phyloP scores from a whole-genome alignment of 2,329 filamentous ascomycete genomes.

The Fusarium continuum region DNA sequence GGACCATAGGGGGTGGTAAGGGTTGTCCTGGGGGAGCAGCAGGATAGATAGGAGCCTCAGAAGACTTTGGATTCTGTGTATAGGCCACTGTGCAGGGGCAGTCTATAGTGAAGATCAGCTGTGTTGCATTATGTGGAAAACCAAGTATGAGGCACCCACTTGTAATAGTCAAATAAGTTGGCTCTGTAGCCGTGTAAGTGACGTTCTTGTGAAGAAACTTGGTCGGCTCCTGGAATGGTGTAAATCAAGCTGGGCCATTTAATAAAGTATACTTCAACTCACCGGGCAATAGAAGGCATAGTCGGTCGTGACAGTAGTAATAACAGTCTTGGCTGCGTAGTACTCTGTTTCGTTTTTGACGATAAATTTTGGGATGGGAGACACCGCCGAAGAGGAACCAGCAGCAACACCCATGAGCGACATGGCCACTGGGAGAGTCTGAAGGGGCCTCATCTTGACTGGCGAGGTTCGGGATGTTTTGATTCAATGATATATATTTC shows the following conservation, averaged over 20 bases:
- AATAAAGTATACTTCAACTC: constrained; percentile 26
- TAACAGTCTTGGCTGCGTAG: constrained; percentile 33
- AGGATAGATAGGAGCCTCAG: not conserved
- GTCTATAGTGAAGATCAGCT: constrained; percentile 49
- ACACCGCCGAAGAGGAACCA: not conserved
- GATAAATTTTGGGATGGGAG: not conserved
- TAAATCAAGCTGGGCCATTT: not conserved
- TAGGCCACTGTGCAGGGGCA: constrained; percentile 58
- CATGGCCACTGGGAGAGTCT: constrained; percentile 3
- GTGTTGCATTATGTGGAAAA: not conserved
- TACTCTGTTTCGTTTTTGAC: not conserved
- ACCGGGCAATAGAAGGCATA: constrained; percentile 58
- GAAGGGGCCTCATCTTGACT: constrained; percentile 10
- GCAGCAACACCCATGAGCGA: constrained; percentile 11
- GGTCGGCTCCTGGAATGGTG: constrained; percentile 34
- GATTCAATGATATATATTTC: not conserved
- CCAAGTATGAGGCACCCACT: constrained; percentile 45
- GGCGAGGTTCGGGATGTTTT: not conserved
- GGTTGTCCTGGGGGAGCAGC: constrained; percentile 1
- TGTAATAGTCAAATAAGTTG: constrained; percentile 56
- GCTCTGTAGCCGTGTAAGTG: constrained; percentile 56
- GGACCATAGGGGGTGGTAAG: not conserved
- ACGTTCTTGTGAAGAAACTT: constrained; percentile 53
- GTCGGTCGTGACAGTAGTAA: constrained; percentile 51
- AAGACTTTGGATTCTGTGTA: not conserved